Conservation (phyloP, 2,329 filamentous ascomycete species). For the Sporothrix sp. region DNA sequence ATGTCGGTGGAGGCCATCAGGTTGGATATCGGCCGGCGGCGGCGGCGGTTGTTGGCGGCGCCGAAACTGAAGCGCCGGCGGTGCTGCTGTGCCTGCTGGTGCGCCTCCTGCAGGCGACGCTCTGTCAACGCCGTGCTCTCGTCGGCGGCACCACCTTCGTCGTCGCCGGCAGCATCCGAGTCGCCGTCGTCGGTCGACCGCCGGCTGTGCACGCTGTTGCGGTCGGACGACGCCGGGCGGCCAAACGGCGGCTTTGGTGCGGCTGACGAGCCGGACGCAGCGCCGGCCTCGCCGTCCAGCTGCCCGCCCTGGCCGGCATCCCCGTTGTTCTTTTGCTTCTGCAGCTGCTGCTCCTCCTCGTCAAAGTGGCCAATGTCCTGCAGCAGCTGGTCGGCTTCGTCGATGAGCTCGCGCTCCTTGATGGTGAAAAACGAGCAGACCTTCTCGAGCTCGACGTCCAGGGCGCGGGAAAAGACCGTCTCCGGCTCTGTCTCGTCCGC, state of each 20-base stretch:
- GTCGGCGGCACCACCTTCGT: slow-evolving; percentile 50
- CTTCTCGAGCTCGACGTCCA: slow-evolving; percentile 88
- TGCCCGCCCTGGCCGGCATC: neutral
- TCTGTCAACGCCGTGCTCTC: slow-evolving; percentile 46
- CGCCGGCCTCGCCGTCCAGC: neutral
- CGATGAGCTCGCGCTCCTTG: slow-evolving; percentile 80
- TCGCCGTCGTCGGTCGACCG: slow-evolving; percentile 46
- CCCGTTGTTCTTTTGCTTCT: neutral
- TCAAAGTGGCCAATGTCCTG: slow-evolving; percentile 63
- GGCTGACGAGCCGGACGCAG: slow-evolving; percentile 12
- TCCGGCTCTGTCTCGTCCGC: slow-evolving; percentile 60
- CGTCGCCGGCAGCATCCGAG: slow-evolving; percentile 25
- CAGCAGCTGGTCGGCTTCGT: slow-evolving; percentile 69
- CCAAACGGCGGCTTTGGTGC: neutral
- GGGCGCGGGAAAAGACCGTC: slow-evolving; percentile 65
- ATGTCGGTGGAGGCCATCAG: slow-evolving; percentile 42
- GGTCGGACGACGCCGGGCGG: slow-evolving; percentile 9
- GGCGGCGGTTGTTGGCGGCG: slow-evolving; percentile 1
- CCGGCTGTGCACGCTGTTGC: slow-evolving; percentile 32
- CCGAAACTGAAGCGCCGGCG: slow-evolving; percentile 31
- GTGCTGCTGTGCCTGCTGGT: slow-evolving; percentile 15
- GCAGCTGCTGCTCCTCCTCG: slow-evolving; percentile 39
- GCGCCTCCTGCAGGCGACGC: slow-evolving; percentile 12
- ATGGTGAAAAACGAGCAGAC: slow-evolving; percentile 81
- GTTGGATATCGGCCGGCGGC: slow-evolving; percentile 16